Evolutionary conservation across 495 filamentous ascomycete genomes (phyloP).

Genomic region (Lasiosphaeriaceae sp.): DNA sequence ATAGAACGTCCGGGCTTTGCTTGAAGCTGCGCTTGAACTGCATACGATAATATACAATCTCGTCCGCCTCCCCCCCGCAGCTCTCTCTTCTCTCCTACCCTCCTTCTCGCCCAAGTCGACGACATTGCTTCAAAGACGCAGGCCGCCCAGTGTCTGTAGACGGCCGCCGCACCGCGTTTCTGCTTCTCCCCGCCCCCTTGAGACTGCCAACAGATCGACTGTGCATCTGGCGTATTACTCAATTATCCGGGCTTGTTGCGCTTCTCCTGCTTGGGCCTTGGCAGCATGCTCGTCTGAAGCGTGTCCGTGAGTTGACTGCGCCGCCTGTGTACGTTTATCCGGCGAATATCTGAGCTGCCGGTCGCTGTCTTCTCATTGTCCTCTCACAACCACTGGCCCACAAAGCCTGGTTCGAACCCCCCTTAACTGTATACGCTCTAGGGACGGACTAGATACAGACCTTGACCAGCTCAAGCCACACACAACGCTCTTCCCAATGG

Average conservation of each 20-base stretch:
- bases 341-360: conserved; percentile 31
- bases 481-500: conserved; percentile 42
- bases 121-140: neutral
- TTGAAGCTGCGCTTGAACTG: conserved; percentile 12
- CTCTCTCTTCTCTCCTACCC: conserved; percentile 5
- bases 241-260: conserved; percentile 36
- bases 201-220: conserved; percentile 20
- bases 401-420: neutral
- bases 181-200: neutral
- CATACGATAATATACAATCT: conserved; percentile 22
- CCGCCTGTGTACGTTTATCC: conserved; percentile 33
- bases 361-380: conserved; percentile 18
- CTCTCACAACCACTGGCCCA: conserved; percentile 8
- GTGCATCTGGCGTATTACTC: conserved; percentile 24
- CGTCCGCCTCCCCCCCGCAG: conserved; percentile 12
- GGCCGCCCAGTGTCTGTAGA: conserved; percentile 2
- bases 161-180: conserved; percentile 8
- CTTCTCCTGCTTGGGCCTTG: conserved; percentile 22
- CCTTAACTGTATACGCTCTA: neutral
- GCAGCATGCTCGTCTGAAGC: conserved; percentile 21
- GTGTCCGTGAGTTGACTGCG: conserved; percentile 25
- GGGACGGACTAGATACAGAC: conserved; percentile 18
- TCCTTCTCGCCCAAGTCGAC: conserved; percentile 4
- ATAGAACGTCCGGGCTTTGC: conserved; percentile 24
- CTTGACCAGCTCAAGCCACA: conserved; percentile 9